These are phyloP conservation scores for Mycena haematopus DNA, from an alignment of 768 basidiomycete genomes.

Conservation along the genomic window DNA sequence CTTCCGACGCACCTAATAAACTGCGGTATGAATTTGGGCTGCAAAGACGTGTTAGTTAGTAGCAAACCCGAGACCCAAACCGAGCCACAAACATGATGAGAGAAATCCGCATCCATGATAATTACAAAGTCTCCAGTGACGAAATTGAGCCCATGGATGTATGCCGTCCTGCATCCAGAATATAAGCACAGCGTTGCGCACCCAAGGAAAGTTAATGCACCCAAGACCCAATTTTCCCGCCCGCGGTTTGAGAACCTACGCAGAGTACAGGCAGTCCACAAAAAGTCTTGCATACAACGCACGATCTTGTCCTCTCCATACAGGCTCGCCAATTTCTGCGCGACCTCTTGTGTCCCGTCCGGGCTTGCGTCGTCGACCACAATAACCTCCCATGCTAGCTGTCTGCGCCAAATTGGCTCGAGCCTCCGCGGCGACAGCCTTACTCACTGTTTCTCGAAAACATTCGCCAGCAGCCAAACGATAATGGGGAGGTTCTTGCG, in stretches of 20 bases:
- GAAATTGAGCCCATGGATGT: conserved; percentile 90
- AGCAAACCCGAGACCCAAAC: neutral
- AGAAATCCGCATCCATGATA: conserved; percentile 98
- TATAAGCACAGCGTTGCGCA: neutral
- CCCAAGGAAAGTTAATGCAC: conserved; percentile 46
- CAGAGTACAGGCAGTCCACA: conserved; percentile 21
- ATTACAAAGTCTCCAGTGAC: conserved; percentile 92
- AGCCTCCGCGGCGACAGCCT: conserved; percentile 10
- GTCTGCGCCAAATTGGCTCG: conserved; percentile 45
- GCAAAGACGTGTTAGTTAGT: conserved; percentile 14
- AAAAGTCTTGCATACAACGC: conserved; percentile 32
- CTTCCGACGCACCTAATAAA: conserved; percentile 70
- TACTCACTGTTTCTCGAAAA: conserved; percentile 78
- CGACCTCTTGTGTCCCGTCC: conserved; percentile 91
- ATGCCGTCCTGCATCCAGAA: conserved; percentile 73
- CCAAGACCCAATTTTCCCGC: conserved; percentile 92
- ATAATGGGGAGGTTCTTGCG: conserved; percentile 91
- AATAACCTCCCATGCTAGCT: conserved; percentile 86
- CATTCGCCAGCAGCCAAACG: conserved; percentile 81
- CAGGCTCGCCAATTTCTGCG: conserved; percentile 72
- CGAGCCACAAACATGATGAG: conserved; percentile 76
- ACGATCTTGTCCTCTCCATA: conserved; percentile 91
- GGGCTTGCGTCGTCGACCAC: conserved; percentile 93
- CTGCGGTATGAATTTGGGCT: conserved; percentile 96
- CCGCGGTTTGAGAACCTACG: conserved; percentile 81